Conservation (phyloP, 495 filamentous ascomycete species). For the Hyphodiscus hymeniophilus region DNA sequence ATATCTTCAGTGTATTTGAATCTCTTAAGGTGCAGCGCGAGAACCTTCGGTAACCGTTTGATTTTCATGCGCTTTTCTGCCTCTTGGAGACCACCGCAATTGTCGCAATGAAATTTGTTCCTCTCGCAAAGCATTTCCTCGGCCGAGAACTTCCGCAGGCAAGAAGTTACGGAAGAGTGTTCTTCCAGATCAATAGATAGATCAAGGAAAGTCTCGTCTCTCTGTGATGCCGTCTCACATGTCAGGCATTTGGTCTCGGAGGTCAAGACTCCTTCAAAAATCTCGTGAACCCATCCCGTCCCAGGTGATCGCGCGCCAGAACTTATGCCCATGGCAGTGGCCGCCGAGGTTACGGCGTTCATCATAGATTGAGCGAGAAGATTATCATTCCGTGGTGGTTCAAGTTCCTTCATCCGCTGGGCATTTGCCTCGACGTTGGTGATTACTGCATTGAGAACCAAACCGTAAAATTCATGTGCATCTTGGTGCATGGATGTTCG, state of each 20-base stretch:
- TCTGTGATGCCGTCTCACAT: conserved; percentile 89
- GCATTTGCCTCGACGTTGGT: conserved; percentile 83
- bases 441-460: conserved; percentile 93
- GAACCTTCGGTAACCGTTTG: conserved; percentile 82
- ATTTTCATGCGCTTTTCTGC: conserved; percentile 99
- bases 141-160: conserved; percentile 88
- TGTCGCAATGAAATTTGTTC: conserved; percentile 98
- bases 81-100: conserved; percentile 93
- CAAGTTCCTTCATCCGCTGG: conserved; percentile 43
- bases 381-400: conserved; percentile 29
- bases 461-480: conserved; percentile 92
- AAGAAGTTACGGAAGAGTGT: conserved; percentile 93
- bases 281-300: conserved; percentile 90
- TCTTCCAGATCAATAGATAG: conserved; percentile 93
- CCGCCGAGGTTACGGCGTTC: conserved; percentile 36
- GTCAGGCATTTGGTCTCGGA: conserved; percentile 96
- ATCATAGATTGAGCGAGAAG: conserved; percentile 32
- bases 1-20: conserved; percentile 98
- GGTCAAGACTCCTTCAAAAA: conserved; percentile 90
- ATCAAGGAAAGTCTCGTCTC: conserved; percentile 93
- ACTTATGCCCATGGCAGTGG: conserved; percentile 27
- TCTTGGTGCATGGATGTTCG: conserved; percentile 95
- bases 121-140: conserved; percentile 98
- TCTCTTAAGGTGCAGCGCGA: conserved; percentile 87
- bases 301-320: conserved; percentile 33